These are phyloP conservation scores for Epichloe coenophiala DNA, from an alignment of 2,329 filamentous ascomycete genomes.

Conservation along the genomic window DNA sequence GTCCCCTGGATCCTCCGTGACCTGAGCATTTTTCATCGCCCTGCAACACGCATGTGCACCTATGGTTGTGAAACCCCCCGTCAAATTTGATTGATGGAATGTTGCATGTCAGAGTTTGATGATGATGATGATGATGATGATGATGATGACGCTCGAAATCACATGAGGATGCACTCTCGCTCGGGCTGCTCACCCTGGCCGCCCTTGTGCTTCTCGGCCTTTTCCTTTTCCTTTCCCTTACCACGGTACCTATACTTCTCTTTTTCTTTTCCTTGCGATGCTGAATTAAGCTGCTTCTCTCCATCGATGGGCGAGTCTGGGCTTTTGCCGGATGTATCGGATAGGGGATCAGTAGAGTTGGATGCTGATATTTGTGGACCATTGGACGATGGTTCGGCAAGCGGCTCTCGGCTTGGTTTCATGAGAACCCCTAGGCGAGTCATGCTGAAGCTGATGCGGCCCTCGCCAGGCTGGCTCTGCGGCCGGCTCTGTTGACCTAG, in stretches of 20 bases:
- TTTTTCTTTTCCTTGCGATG: constrained; percentile 13
- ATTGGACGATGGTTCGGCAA: constrained; percentile 12
- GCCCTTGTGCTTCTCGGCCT: constrained; percentile 23
- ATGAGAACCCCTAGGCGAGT: constrained; percentile 39
- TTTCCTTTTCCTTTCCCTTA: constrained; percentile 25
- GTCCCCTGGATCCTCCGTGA: neutral
- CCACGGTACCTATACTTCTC: constrained; percentile 17
- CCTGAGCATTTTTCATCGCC: no score
- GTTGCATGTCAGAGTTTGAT: no score
- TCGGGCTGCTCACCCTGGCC: constrained; percentile 23
- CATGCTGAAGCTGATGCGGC: constrained; percentile 43
- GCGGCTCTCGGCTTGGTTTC: constrained; percentile 35
- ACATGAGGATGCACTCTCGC: constrained; percentile 37
- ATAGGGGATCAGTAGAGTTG: constrained; percentile 13
- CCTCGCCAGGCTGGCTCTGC: constrained; percentile 44
- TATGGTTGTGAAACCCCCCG: no score
- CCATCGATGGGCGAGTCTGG: constrained; percentile 12
- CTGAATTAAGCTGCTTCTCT: constrained; percentile 6
- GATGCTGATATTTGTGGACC: constrained; percentile 13
- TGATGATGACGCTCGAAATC: neutral
- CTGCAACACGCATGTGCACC: neutral
- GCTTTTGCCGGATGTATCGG: constrained; percentile 10
- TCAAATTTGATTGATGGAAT: no score
- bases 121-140: neutral
- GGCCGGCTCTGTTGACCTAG: constrained; percentile 38